Conservation (phyloP, 139 green algal genomes). For the Diplosphaera chodatii region DNA sequence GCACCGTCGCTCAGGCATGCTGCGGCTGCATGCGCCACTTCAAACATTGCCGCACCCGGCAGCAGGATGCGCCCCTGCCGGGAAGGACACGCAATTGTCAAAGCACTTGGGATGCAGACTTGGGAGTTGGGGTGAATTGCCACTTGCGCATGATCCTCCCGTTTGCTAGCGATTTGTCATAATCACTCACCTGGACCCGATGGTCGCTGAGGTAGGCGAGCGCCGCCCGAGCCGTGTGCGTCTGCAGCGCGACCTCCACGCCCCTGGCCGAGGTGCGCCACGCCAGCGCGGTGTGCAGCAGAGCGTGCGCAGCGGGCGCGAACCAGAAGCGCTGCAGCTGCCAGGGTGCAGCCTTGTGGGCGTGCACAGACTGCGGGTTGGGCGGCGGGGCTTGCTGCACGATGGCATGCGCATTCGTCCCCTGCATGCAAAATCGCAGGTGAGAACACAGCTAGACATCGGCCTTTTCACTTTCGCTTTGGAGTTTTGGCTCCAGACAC, state of each 20-base stretch:
- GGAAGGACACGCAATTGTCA: no score
- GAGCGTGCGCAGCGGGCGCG: slow-evolving; percentile 21
- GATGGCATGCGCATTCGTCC: slow-evolving; percentile 72
- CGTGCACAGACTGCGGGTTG: background rate
- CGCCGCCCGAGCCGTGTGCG: background rate
- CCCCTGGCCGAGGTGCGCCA: background rate
- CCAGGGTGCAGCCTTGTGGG: background rate
- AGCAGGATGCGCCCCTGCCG: slow-evolving; percentile 1
- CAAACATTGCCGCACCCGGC: slow-evolving; percentile 18
- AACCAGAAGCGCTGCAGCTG: slow-evolving; percentile 13
- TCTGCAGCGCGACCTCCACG: background rate
- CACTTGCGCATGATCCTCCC: no score
- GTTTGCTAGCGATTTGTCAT: background rate
- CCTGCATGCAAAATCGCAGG: slow-evolving; percentile 18
- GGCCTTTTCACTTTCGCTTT: no score
- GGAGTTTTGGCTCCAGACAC: no score
- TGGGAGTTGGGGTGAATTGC: no score
- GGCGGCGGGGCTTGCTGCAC: slow-evolving; percentile 5
- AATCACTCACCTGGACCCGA: slow-evolving; percentile 2
- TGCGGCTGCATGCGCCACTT: slow-evolving; percentile 1
- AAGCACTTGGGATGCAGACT: no score
- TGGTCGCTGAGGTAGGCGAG: slow-evolving; percentile 56
- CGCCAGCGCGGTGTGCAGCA: slow-evolving; percentile 14
- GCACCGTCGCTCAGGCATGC: background rate
- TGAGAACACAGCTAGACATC: no score